Base-by-base conservation (phyloP, 805 yeast species). In the Schizosaccharomyces lindneri region DNA sequence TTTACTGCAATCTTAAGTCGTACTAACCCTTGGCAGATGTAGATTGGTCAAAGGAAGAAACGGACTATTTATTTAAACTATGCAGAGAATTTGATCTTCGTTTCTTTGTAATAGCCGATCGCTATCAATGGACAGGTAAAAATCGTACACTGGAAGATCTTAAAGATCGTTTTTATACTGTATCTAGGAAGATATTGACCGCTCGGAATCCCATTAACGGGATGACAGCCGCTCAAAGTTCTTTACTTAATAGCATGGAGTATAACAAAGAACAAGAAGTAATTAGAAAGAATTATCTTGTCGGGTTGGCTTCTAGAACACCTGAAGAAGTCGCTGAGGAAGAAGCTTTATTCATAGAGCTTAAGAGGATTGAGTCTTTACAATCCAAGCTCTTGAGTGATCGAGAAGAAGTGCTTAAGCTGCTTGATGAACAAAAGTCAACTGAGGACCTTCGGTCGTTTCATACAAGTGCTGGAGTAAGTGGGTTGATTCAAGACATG, bases 271-370 rank as follows among this genome's bases (percentile, higher is more conserved):
- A 78, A 5, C 81, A 80, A 65, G 98, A 93, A 70, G 64, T 78
- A 24, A 87, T 83, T 66, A 79, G 98, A 64, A 93, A 93, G 67
- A 79, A 79, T 61, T 90, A 90, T 68, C 72, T 93, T 59, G 83
- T 82, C 66, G 80, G 86, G 64, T 73, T 93, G 48, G 75, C 90
- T 55, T 81, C 81, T 46, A 75, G 99, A 66, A 81, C 90, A 2
- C 97, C 98, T 0, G 95, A 97, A 0, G 98, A 93, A 70, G 86
- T 93, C 57, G 97, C 97, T 0, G 98, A 93, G 73, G 99, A 93
- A 69, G 97, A 93, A 70, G 87, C 95, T 0, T 75, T 93, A 60
- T 86, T 93, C 11, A 82, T 90, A 39, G 98, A 93, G 70, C 94
- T 97, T 2, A 79, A 95, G 60, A 82, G 90, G 65, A 86, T 93